Percentiles rank a stretch among this genome's conserved stretches.
These are phyloP conservation scores for Microglena sp. DNA, from an alignment of 139 green algal species.

Conservation along the genomic window DNA sequence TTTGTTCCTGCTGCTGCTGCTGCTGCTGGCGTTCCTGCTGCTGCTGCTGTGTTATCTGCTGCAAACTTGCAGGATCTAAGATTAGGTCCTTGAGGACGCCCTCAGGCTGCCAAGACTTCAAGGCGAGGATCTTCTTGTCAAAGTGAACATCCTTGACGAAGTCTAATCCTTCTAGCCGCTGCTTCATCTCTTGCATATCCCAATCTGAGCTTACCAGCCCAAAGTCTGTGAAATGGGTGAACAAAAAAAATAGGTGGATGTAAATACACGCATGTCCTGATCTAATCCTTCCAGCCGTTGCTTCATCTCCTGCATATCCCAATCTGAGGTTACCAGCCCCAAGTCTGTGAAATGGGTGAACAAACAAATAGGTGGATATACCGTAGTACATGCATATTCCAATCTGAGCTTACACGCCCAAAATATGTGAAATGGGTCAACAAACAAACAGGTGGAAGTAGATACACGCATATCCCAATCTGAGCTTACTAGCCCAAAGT, in stretches of 20 bases:
- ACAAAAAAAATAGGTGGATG: no score
- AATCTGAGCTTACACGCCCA: conserved; percentile 8
- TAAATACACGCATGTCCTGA: conserved; percentile 57
- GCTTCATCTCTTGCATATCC: not conserved
- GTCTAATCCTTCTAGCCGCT: conserved; percentile 8
- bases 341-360: no score
- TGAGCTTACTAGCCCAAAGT: conserved; percentile 66
- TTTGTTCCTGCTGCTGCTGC: no score
- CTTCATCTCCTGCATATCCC: not conserved
- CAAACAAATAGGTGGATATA: no score
- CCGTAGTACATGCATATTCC: conserved; percentile 62
- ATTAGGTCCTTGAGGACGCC: conserved; percentile 9
- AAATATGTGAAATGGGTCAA: no score
- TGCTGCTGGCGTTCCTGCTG: no score
- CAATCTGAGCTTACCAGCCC: conserved; percentile 40
- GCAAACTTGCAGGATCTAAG: no score
- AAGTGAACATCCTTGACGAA: conserved; percentile 59
- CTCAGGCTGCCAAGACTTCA: conserved; percentile 32
- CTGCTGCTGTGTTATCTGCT: no score
- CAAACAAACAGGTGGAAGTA: no score
- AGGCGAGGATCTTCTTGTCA: conserved; percentile 35
- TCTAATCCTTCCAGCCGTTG: conserved; percentile 9
- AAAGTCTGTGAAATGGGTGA: no score
- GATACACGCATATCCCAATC: not conserved
- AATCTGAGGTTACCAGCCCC: conserved; percentile 43